Base-by-base conservation (phyloP, 352 stramenopile species). In the Paralagenidium karlingii region DNA sequence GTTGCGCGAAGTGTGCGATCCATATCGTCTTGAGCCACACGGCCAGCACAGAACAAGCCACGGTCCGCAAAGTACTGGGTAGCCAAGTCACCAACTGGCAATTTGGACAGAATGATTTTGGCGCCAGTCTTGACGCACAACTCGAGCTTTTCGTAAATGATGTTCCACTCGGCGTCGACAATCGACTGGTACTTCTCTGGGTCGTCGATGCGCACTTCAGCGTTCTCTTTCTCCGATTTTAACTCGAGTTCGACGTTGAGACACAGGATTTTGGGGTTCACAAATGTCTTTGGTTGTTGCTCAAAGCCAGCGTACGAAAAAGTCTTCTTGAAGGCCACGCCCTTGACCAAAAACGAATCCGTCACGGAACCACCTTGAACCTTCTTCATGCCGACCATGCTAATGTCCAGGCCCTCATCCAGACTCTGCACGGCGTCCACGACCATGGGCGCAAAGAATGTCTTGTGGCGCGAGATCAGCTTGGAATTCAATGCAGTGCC, bases 291-390 rank as follows among this genome's bases (percentile, higher is more conserved):
- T 30, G 94, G 96, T 83, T 99, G 96, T 81, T 99, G 95, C 68
- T 99, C 96, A 55, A 99, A 99, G n/a, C 96, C 96, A 7, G 96
- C 96, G 60, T 99, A 99, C 39, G 85, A 97, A 58, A 99, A 99
- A 19, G 96, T 99, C 68, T 99, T 99, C 68, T 98, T 97, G 76
- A 99, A 99, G 3, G 96, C 96, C 3, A 99, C 96, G 20, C 95
- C 94, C 43, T 95, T 74, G 10, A 99, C 94, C 5, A 99, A 68
- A 62, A 98, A 98, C 41, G 91, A 98, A 58, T 98, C 89, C 40
- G 88, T 96, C 21, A 98, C 94, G 31, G 95, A 97, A 13, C 95
- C 96, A 37, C 96, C 96, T 7, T 91, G 85, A 22, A 99, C 95
- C 63, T 98, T 98, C 70, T 99, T 99, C 33, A 99, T 81, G 20